Conservation (phyloP, 108 stramenopile genomes). For the Parmales sp. region DNA sequence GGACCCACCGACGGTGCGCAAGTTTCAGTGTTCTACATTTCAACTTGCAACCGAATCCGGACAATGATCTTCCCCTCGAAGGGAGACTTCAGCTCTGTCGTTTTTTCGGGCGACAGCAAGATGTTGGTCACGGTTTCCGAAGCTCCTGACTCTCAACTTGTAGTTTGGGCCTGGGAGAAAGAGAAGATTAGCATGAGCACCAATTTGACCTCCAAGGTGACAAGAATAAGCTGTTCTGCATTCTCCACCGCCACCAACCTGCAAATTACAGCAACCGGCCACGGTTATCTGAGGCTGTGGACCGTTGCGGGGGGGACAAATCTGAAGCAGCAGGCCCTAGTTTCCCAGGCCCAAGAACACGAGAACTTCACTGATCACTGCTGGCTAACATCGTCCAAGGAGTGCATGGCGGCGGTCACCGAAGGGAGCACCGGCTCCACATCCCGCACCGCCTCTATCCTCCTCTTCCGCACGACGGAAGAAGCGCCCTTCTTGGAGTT, state of each 20-base stretch:
- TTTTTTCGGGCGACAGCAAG: constrained; percentile 30
- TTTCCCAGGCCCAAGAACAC: constrained; percentile 3
- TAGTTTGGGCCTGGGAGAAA: constrained; percentile 40
- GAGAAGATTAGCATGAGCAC: constrained; percentile 19
- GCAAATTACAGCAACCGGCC: not conserved
- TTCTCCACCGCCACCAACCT: not conserved
- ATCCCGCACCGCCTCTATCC: not conserved
- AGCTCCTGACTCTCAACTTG: constrained; percentile 24
- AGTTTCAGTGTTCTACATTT: constrained; percentile 24
- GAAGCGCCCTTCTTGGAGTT: not conserved
- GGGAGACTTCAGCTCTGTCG: constrained; percentile 24
- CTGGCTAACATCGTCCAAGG: not conserved
- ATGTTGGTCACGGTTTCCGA: constrained; percentile 21
- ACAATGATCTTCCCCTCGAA: constrained; percentile 19
- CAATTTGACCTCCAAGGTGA: not conserved
- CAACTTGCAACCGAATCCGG: constrained; percentile 18
- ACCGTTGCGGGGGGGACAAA: not conserved
- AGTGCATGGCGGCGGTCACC: constrained; percentile 3
- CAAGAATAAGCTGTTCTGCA: not conserved
- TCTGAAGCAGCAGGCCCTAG: not conserved
- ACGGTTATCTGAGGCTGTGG: not conserved
- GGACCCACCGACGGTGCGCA: constrained; percentile 16
- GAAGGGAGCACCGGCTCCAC: not conserved
- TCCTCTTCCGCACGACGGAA: constrained; percentile 9
- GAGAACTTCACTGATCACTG: constrained; percentile 15